phyloP scores from a whole-genome alignment of 2,329 filamentous ascomycete species.

The Plenodomus biglobosus region DNA sequence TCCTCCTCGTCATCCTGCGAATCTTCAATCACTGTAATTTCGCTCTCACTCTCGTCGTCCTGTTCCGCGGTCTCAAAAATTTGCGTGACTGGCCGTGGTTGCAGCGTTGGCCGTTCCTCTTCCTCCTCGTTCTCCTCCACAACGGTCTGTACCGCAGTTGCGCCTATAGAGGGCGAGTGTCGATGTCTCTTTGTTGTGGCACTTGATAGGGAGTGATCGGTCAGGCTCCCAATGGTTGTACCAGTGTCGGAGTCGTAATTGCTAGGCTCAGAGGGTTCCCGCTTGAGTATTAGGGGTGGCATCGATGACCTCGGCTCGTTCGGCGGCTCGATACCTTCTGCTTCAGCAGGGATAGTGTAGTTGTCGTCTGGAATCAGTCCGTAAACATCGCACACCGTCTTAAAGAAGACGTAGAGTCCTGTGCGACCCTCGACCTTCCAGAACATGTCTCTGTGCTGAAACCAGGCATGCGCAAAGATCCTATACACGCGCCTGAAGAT shows the following conservation, averaged over 20 bases:
- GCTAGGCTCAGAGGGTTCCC: slow-evolving; percentile 34
- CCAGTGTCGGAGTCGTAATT: slow-evolving; percentile 21
- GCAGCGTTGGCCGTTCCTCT: slow-evolving; percentile 26
- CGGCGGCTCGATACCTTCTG: slow-evolving; percentile 66
- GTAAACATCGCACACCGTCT: slow-evolving; percentile 92
- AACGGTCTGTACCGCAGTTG: slow-evolving; percentile 72
- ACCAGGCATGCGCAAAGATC: slow-evolving; percentile 99
- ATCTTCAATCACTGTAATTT: slow-evolving; percentile 18
- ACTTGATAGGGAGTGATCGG: slow-evolving; percentile 54
- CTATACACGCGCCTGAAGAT: slow-evolving; percentile 92
- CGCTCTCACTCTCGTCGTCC: slow-evolving; percentile 1
- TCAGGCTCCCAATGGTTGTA: slow-evolving; percentile 25
- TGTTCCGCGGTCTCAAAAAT: slow-evolving; percentile 17
- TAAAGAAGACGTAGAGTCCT: slow-evolving; percentile 96
- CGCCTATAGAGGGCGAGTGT: slow-evolving; percentile 77
- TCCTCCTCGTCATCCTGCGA: slow-evolving; percentile 12
- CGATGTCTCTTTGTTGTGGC: slow-evolving; percentile 80
- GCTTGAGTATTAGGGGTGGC: slow-evolving; percentile 41
- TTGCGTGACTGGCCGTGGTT: slow-evolving; percentile 17
- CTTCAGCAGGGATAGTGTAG: slow-evolving; percentile 91
- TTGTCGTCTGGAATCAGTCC: slow-evolving; percentile 88
- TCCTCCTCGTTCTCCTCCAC: slow-evolving; percentile 82
- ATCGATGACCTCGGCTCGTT: slow-evolving; percentile 49
- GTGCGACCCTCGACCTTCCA: slow-evolving; percentile 89
- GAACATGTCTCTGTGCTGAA: slow-evolving; percentile 92